Evolutionary conservation across 2,329 filamentous ascomycete species (phyloP).

Genomic region (Cladosporium cucumerinum): DNA sequence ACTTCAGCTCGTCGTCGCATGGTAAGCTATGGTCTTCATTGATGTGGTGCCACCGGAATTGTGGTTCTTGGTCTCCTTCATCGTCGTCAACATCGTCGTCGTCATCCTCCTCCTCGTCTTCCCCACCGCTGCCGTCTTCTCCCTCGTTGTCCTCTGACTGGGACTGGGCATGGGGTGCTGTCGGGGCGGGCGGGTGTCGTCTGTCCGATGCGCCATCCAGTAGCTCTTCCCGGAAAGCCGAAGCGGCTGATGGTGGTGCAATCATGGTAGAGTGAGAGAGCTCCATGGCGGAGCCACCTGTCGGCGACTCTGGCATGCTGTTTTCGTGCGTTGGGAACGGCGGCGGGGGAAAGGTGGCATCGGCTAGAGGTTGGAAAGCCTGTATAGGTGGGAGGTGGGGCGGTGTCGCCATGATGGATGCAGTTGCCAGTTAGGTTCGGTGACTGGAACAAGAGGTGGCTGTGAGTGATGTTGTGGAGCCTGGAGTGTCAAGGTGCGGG

Average conservation of each 20-base stretch:
- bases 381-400: slow-evolving; percentile 14
- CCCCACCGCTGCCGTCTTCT: slow-evolving; percentile 23
- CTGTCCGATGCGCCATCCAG: slow-evolving; percentile 3
- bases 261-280: slow-evolving; percentile 16
- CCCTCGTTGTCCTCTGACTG: slow-evolving; percentile 2
- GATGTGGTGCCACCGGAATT: slow-evolving; percentile 38
- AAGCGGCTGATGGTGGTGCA: slow-evolving; percentile 4
- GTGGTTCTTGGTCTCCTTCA: slow-evolving; percentile 32
- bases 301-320: slow-evolving; percentile 10
- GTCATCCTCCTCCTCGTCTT: slow-evolving; percentile 25
- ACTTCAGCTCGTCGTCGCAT: slow-evolving; percentile 56
- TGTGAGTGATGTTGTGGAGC: not conserved
- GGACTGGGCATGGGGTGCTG: not conserved
- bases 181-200: not conserved
- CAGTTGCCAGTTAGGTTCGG: not conserved
- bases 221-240: slow-evolving; percentile 3
- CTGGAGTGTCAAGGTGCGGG: not conserved
- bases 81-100: slow-evolving; percentile 31
- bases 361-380: slow-evolving; percentile 10
- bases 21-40: slow-evolving; percentile 56
- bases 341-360: slow-evolving; percentile 8
- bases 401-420: slow-evolving; percentile 8
- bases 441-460: not conserved
- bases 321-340: slow-evolving; percentile 1
- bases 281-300: slow-evolving; percentile 8